These are phyloP conservation scores for Phytophthora macrochlamydospora DNA, from an alignment of 352 stramenopile genomes.

Conservation along the genomic window DNA sequence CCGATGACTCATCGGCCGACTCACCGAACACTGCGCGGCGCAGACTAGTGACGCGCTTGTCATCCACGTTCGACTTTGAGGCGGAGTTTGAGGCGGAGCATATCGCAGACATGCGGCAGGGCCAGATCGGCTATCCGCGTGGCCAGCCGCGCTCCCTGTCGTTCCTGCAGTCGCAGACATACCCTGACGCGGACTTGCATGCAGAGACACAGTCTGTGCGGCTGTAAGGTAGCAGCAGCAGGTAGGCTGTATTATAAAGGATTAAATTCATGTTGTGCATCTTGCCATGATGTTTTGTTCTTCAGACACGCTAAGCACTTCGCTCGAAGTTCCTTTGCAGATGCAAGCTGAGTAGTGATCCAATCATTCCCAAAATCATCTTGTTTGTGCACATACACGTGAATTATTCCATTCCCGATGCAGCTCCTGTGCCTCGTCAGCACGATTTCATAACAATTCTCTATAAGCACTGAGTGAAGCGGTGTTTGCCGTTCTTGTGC, in stretches of 20 bases:
- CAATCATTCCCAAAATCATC: no score
- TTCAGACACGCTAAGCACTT: no score
- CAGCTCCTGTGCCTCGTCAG: background rate
- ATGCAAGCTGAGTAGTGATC: no score
- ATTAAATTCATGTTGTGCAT: no score
- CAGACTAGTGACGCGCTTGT: constrained; percentile 31
- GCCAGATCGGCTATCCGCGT: constrained; percentile 56
- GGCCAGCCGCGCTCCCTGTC: constrained; percentile 64
- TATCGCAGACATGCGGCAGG: constrained; percentile 43
- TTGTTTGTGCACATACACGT: no score
- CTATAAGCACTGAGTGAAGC: constrained; percentile 47
- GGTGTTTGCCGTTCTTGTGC: constrained; percentile 45
- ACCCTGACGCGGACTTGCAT: constrained; percentile 72
- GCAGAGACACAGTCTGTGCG: constrained; percentile 61
- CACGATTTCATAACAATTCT: background rate
- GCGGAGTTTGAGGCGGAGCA: constrained; percentile 57
- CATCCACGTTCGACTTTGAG: constrained; percentile 61
- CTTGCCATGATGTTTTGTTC: no score
- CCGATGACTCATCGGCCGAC: constrained; percentile 15
- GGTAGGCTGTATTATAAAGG: constrained; percentile 3
- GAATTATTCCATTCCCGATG: no score
- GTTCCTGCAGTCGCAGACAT: constrained; percentile 78
- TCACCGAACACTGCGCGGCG: constrained; percentile 20
- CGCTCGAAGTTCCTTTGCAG: no score
- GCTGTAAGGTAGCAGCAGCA: constrained; percentile 29